These are phyloP conservation scores for Cucumis variabilis DNA, from an alignment of 331 rosid species.

Conservation along the genomic window DNA sequence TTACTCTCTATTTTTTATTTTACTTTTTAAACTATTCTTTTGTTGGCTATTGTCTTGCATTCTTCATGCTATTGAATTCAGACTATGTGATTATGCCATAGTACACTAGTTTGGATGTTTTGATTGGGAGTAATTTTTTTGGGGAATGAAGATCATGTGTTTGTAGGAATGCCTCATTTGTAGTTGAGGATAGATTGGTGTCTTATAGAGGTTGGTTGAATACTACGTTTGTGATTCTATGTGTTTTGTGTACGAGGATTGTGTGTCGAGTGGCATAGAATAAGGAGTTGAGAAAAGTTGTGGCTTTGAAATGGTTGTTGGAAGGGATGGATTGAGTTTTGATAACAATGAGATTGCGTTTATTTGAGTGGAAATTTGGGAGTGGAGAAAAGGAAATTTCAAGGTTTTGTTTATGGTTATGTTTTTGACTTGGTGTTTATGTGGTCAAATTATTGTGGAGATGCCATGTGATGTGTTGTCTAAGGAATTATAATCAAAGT, in stretches of 20 bases:
- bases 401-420: constrained; percentile 67
- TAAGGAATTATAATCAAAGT: constrained; percentile 30
- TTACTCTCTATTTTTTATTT: no score
- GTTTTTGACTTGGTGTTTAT: constrained; percentile 66
- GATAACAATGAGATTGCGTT: constrained; percentile 56
- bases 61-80: constrained; percentile 77
- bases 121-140: constrained; percentile 59
- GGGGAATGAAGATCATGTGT: constrained; percentile 85
- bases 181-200: constrained; percentile 70
- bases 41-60: constrained; percentile 64
- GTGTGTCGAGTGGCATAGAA: constrained; percentile 50
- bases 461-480: constrained; percentile 39
- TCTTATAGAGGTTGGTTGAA: constrained; percentile 82
- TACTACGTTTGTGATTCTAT: constrained; percentile 74
- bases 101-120: constrained; percentile 81
- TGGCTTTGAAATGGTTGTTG: constrained; percentile 38
- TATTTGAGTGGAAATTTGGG: constrained; percentile 56
- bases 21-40: no score
- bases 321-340: constrained; percentile 65
- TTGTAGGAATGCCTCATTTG: constrained; percentile 68
- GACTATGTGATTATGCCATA: constrained; percentile 91
- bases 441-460: constrained; percentile 47
- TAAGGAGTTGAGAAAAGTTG: constrained; percentile 42
- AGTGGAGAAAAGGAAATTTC: constrained; percentile 52
- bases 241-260: constrained; percentile 65